Percentiles rank a stretch among this genome's conserved stretches.
Conservation (phyloP, 345 rosid genomes). For the Pistacia atlantica region DNA sequence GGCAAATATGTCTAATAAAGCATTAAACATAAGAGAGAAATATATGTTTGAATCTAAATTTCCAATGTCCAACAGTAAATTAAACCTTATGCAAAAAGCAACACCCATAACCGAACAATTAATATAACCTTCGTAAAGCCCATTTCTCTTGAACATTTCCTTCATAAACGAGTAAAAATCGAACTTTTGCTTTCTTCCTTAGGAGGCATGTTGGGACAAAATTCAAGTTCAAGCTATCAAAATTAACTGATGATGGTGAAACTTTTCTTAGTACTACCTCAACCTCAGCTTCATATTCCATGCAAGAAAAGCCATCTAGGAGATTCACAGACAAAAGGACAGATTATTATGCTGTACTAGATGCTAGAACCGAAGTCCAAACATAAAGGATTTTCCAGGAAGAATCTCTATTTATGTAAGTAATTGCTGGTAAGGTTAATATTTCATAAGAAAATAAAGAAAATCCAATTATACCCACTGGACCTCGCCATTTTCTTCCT, state of each 20-base stretch:
- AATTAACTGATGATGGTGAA: not conserved
- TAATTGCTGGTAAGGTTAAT: constrained; percentile 48
- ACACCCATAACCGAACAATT: constrained; percentile 28
- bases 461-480: constrained; percentile 45
- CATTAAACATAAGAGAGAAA: constrained; percentile 49
- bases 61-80: constrained; percentile 46
- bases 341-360: too few relatives aligned
- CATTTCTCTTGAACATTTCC: constrained; percentile 24
- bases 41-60: constrained; percentile 40
- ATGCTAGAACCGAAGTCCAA: constrained; percentile 37
- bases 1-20: constrained; percentile 42
- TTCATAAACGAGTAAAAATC: constrained; percentile 25
- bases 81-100: constrained; percentile 50
- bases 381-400: constrained; percentile 50
- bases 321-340: constrained; percentile 37
- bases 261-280: constrained; percentile 23
- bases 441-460: constrained; percentile 48
- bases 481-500: constrained; percentile 38
- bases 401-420: constrained; percentile 2
- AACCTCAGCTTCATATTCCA: constrained; percentile 40
- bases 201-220: not conserved
- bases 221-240: not conserved
- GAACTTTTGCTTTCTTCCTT: not conserved
- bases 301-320: constrained; percentile 42
- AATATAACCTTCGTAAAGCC: constrained; percentile 19